Evolutionary conservation across 306 rosid species (phyloP), one percentile per base, ranked within the genome.

Genomic region (Luffa aegyptiaca): DNA sequence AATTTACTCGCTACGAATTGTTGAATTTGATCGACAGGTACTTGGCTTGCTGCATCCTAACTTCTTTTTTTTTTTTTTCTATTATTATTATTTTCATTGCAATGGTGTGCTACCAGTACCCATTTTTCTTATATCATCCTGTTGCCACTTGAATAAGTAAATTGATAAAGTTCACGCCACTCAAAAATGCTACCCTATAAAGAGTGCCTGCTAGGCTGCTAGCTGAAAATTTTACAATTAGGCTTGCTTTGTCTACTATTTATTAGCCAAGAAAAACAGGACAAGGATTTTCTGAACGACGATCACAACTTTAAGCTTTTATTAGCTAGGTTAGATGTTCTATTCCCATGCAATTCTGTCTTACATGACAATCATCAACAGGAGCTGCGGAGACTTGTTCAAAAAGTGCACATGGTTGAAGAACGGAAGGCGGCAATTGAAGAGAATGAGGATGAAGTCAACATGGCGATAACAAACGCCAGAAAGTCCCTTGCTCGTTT

Each of bases 21-120:
- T 91, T 83, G 98, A 91, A 57, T 96, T 90, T 88, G 94, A 96
- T 62, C 94, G 97, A 13, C 98, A 96, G 93, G 99, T 96, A 76
- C 81, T 81, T 83, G 41, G 16, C n/a, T 16, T 49, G 17, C 66
- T 33, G 3, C 75, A 8, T 46, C 42, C 21, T 36, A 3, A 8
- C 17, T 11, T 2, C 64, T 78, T 78, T 36, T 41, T 39, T 26
- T 26, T 26, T 26, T 26, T 26, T 26, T 1, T 1, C 31, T 26
- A 26, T 26, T 26, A 26, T 26, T 26, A 26, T 26, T 26, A 26
- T 26, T 53, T 77, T 21, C 55, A 62, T 62, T 18, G 26, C 73
- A 78, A 41, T 37, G 42, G 71, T 61, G 51, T 78, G 35, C 3
- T 39, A 18, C 53, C 17, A 11, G 1, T 45, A 12, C 35, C 53